Conservation (phyloP, 768 basidiomycete species). For the Mycena indigotica region DNA sequence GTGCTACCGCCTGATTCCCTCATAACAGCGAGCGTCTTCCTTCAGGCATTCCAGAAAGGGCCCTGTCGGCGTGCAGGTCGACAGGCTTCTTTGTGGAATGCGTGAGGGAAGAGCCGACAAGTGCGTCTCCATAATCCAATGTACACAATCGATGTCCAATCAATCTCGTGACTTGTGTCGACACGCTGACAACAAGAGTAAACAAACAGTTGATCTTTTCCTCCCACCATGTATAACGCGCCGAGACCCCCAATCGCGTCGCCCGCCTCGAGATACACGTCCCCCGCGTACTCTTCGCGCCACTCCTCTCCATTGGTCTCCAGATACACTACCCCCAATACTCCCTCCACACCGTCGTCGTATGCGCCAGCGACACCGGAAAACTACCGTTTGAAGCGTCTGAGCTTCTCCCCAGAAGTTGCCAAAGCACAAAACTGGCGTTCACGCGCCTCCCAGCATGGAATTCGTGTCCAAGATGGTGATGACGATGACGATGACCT, state of each 20-base stretch:
- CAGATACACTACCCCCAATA: neutral
- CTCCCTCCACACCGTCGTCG: conserved; percentile 9
- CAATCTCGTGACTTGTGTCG: neutral
- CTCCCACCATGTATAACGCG: conserved; percentile 15
- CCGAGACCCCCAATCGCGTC: conserved; percentile 18
- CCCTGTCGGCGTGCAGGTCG: neutral
- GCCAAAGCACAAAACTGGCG: conserved; percentile 20
- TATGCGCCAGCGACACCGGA: conserved; percentile 22
- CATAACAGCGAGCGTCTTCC: too few species aligned
- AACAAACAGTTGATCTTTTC: neutral
- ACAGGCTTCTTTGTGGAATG: neutral
- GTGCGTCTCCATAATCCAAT: neutral
- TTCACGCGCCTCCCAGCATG: conserved; percentile 21
- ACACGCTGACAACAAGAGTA: neutral
- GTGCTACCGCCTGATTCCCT: neutral
- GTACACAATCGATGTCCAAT: neutral
- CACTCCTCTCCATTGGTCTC: conserved; percentile 16
- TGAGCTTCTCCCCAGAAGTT: conserved; percentile 20
- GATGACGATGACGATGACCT: conserved; percentile 15
- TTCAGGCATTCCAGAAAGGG: too few species aligned
- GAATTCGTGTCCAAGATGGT: conserved; percentile 23
- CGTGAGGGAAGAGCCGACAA: neutral
- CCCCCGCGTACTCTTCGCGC: conserved; percentile 15
- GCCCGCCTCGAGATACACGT: conserved; percentile 17
- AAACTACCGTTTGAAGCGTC: conserved; percentile 22